A percentile compares a stretch with the other conserved stretches of the same genome.
These are phyloP conservation scores for Crithidia thermophila DNA, from an alignment of 208 protist genomes.

Conservation along the genomic window DNA sequence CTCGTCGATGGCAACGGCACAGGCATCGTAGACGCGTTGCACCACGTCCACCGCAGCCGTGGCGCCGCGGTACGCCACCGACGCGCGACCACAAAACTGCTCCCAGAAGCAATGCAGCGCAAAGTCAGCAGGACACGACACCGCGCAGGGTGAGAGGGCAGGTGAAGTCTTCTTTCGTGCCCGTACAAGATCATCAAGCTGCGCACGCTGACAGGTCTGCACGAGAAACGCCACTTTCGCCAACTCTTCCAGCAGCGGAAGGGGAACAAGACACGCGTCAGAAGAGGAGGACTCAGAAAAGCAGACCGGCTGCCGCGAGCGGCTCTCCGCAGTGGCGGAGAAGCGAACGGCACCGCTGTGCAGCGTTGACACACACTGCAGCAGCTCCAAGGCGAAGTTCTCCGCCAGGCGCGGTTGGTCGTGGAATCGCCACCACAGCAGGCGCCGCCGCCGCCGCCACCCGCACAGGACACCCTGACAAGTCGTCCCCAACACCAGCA, in stretches of 20 bases:
- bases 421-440: background rate
- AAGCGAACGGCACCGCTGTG: background rate
- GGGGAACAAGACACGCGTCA: conserved; percentile 6
- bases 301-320: background rate
- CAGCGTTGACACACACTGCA: background rate
- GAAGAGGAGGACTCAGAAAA: background rate
- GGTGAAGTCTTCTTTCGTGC: too few species aligned
- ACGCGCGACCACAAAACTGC: conserved; percentile 20
- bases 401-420: conserved; percentile 14
- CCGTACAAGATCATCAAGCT: too few species aligned
- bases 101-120: conserved; percentile 18
- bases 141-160: background rate
- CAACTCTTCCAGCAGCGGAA: conserved; percentile 22
- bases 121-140: background rate
- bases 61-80: background rate
- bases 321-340: background rate
- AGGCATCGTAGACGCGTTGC: background rate
- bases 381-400: conserved; percentile 7
- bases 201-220: background rate
- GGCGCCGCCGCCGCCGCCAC: conserved; percentile 13
- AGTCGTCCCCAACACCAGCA: too few species aligned
- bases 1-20: background rate
- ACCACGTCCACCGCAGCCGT: conserved; percentile 4
- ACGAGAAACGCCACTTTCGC: conserved; percentile 12
- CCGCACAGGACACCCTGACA: background rate